phyloP scores from a whole-genome alignment of 805 yeast genomes.

The Metschnikowia henanensis region DNA sequence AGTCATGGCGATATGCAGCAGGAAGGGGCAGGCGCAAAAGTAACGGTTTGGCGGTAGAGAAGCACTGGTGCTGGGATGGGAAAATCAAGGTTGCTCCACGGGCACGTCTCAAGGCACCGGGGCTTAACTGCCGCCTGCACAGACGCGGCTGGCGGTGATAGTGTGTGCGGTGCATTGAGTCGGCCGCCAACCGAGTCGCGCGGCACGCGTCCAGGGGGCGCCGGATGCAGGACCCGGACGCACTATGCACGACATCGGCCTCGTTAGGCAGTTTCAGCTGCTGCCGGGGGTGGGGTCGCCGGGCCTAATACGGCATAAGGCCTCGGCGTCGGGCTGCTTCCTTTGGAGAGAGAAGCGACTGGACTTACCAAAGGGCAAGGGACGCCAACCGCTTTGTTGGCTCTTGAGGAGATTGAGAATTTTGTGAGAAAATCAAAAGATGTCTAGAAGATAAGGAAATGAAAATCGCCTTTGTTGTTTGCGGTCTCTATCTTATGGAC shows the following conservation, averaged over 20 bases:
- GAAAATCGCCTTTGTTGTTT: too few relatives aligned
- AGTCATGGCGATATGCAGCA: not conserved
- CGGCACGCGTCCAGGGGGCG: not conserved
- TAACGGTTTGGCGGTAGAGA: not conserved
- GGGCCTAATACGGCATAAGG: not conserved
- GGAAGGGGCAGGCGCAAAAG: not conserved
- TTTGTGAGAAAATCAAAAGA: too few relatives aligned
- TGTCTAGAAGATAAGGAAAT: too few relatives aligned
- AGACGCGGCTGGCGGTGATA: not conserved
- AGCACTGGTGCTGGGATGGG: too few relatives aligned
- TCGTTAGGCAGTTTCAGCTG: not conserved
- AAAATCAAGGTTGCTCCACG: not conserved
- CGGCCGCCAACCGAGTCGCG: slow-evolving; percentile 1
- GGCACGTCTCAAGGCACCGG: slow-evolving; percentile 1
- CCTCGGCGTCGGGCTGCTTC: too few relatives aligned
- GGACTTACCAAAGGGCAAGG: too few relatives aligned
- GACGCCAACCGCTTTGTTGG: too few relatives aligned
- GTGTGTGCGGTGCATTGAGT: slow-evolving; percentile 1
- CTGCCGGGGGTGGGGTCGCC: not conserved
- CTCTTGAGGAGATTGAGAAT: too few relatives aligned
- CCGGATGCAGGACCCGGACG: not conserved
- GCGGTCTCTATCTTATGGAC: too few relatives aligned
- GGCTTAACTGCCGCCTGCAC: slow-evolving; percentile 3
- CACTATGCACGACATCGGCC: not conserved
- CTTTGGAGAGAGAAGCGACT: too few relatives aligned